Evolutionary conservation across 2,329 filamentous ascomycete genomes (phyloP).

Genomic region (Cadophora malorum): DNA sequence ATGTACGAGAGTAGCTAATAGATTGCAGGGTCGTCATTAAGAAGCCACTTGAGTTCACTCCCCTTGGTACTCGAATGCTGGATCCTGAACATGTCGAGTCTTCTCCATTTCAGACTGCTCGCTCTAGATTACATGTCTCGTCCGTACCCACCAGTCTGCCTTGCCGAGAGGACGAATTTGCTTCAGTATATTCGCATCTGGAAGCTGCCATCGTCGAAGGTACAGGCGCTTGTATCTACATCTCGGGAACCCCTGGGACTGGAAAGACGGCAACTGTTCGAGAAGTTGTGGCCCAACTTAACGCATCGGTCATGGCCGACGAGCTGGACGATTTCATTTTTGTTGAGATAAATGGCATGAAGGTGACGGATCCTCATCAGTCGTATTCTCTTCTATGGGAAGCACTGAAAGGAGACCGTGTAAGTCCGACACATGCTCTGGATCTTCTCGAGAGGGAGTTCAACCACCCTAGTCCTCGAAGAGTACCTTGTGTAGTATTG

Average conservation of each 20-base stretch:
- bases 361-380: constrained; percentile 97
- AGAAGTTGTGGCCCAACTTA: constrained; percentile 88
- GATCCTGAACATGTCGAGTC: constrained; percentile 76
- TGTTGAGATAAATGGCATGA: constrained; percentile 99
- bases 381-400: constrained; percentile 97
- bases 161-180: constrained; percentile 91
- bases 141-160: constrained; percentile 89
- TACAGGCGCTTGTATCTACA: constrained; percentile 96
- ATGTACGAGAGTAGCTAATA: constrained; percentile 9
- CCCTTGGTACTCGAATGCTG: constrained; percentile 85
- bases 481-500: constrained; percentile 93
- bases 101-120: constrained; percentile 90
- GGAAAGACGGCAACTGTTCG: constrained; percentile 97
- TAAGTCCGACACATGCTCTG: constrained; percentile 89
- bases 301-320: constrained; percentile 85
- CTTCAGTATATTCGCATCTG: constrained; percentile 89
- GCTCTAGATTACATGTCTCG: constrained; percentile 89
- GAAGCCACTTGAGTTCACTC: constrained; percentile 93
- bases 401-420: constrained; percentile 89
- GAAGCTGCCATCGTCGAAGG: constrained; percentile 94
- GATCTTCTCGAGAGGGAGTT: constrained; percentile 93
- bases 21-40: constrained; percentile 69
- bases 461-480: constrained; percentile 84
- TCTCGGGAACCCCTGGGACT: constrained; percentile 96
- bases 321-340: constrained; percentile 99